Percentiles rank a stretch among this genome's conserved stretches.
phyloP scores from a whole-genome alignment of 768 basidiomycete genomes.

The Pisolithus microcarpus region DNA sequence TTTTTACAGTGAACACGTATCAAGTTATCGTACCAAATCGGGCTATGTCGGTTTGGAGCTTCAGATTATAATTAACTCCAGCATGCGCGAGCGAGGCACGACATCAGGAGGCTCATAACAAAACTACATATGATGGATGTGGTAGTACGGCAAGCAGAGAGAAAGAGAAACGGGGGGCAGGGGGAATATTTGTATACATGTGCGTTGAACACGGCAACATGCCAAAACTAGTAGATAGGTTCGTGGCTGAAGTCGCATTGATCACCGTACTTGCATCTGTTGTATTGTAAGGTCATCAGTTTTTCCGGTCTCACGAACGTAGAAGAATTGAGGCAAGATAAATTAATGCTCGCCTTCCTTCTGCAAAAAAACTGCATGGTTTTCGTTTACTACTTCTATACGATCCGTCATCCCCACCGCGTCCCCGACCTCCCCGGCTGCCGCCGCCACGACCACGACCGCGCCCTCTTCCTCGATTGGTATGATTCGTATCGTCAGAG shows the following conservation, averaged over 20 bases:
- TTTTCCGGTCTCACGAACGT: conserved; percentile 18
- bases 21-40: too few relatives aligned
- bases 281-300: conserved; percentile 37
- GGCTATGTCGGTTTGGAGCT: too few relatives aligned
- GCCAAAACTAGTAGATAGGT: conserved; percentile 25
- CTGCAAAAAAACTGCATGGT: conserved; percentile 85
- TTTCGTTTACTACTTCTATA: conserved; percentile 79
- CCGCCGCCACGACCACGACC: conserved; percentile 54
- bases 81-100: too few relatives aligned
- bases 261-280: conserved; percentile 86
- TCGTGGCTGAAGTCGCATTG: conserved; percentile 82
- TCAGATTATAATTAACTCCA: too few relatives aligned
- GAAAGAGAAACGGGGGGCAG: too few relatives aligned
- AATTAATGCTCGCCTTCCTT: conserved; percentile 84
- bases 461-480: conserved; percentile 40
- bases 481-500: conserved; percentile 34
- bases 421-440: conserved; percentile 41
- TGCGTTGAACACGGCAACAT: neutral
- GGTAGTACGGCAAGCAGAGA: too few relatives aligned
- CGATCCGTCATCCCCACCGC: conserved; percentile 39
- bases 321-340: conserved; percentile 6
- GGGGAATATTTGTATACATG: neutral
- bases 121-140: too few relatives aligned
- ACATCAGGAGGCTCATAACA: too few relatives aligned
- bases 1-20: too few relatives aligned